Conservation (phyloP, 2,329 filamentous ascomycete species). For the Apiospora marii region DNA sequence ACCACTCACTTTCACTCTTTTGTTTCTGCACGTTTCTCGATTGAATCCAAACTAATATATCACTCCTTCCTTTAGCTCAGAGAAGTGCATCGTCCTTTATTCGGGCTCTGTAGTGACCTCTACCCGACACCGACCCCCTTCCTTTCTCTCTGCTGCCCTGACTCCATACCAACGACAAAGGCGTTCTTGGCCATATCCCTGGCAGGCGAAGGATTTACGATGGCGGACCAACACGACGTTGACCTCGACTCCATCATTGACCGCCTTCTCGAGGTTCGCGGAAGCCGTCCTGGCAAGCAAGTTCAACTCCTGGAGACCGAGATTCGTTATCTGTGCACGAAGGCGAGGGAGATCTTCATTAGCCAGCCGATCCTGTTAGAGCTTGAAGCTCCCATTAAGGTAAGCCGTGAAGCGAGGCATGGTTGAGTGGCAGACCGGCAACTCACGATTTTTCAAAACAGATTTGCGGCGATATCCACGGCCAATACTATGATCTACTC, state of each 20-base stretch:
- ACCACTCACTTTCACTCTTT: neutral
- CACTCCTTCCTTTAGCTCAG: conserved; percentile 11
- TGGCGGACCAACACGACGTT: conserved; percentile 81
- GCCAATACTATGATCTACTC: conserved; percentile 97
- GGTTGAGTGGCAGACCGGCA: conserved; percentile 24
- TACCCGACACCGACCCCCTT: conserved; percentile 23
- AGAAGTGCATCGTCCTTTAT: conserved; percentile 31
- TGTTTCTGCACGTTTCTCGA: conserved; percentile 10
- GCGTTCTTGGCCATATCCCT: conserved; percentile 50
- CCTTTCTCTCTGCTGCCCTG: conserved; percentile 33
- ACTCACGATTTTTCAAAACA: conserved; percentile 47
- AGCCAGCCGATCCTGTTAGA: conserved; percentile 98
- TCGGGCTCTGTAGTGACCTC: conserved; percentile 28
- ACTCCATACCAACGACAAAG: conserved; percentile 33
- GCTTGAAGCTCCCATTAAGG: conserved; percentile 98
- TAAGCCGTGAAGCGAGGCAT: conserved; percentile 51
- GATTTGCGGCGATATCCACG: conserved; percentile 99
- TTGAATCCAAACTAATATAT: conserved; percentile 18
- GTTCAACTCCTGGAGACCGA: conserved; percentile 96
- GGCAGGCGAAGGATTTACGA: conserved; percentile 55
- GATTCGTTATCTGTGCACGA: conserved; percentile 97
- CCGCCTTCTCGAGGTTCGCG: conserved; percentile 94
- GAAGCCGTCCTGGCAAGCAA: conserved; percentile 97
- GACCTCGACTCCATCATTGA: conserved; percentile 99
- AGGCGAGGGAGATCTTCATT: conserved; percentile 99